phyloP scores from a whole-genome alignment of 2,329 filamentous ascomycete genomes.

The Penicillium rolfsii region DNA sequence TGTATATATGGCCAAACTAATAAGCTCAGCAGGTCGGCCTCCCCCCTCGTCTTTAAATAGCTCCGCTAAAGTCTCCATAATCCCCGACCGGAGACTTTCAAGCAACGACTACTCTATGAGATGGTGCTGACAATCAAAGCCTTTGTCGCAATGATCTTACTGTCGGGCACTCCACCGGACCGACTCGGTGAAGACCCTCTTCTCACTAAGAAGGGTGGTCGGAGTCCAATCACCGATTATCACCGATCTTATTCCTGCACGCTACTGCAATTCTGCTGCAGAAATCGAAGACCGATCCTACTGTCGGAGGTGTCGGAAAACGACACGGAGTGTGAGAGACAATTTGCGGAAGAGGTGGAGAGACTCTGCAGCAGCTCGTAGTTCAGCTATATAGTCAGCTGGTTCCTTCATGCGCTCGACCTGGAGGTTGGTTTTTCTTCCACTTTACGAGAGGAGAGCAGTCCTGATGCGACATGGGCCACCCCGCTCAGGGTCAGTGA shows the following conservation, averaged over 20 bases:
- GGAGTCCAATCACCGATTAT: slow-evolving; percentile 7
- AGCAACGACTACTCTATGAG: neutral
- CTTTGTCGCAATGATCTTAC: neutral
- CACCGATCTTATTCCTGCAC: slow-evolving; percentile 12
- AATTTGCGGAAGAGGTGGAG: neutral
- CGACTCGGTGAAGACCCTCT: slow-evolving; percentile 13
- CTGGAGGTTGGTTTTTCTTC: neutral
- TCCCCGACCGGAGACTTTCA: slow-evolving; percentile 13
- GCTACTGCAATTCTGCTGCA: slow-evolving; percentile 11
- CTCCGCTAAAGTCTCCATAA: slow-evolving; percentile 2
- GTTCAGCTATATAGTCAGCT: neutral
- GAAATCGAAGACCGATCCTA: neutral
- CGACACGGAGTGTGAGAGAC: neutral
- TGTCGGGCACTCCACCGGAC: slow-evolving; percentile 11
- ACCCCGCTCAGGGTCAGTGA: neutral
- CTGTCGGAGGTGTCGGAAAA: neutral
- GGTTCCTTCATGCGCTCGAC: no score
- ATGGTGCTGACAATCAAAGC: neutral
- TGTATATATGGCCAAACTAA: neutral
- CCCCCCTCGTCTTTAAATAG: neutral
- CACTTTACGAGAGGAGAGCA: neutral
- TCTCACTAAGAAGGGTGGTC: neutral
- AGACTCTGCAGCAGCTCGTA: neutral
- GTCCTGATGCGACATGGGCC: neutral
- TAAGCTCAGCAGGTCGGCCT: neutral